Conservation (phyloP, 495 filamentous ascomycete species). For the Talaromyces wortmannii region DNA sequence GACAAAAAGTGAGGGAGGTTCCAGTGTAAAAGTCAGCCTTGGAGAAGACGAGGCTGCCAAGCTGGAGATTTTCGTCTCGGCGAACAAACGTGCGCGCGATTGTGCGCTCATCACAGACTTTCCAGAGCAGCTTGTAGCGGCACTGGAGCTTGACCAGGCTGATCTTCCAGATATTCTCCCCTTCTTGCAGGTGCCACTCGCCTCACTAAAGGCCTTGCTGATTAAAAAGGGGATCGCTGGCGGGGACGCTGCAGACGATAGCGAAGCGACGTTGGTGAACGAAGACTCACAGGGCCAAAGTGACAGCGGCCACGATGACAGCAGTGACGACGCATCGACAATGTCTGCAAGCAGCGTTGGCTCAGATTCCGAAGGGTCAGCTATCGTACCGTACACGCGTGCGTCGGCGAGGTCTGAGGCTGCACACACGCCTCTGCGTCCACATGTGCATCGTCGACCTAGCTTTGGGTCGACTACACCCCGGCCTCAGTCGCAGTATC, state of each 20-base stretch:
- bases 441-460: constrained; percentile 1
- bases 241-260: not conserved
- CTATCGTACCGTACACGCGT: not conserved
- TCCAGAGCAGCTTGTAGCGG: constrained; percentile 2
- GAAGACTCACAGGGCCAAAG: not conserved
- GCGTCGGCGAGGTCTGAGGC: not conserved
- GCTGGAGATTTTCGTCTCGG: constrained; percentile 1
- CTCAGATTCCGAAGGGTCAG: not conserved
- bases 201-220: constrained; percentile 1
- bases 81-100: not conserved
- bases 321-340: not conserved
- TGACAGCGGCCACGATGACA: not conserved
- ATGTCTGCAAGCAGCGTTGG: not conserved
- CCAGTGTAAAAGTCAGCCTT: not conserved
- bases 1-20: not conserved
- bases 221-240: not conserved
- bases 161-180: not conserved
- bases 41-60: not conserved
- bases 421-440: not conserved
- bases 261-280: not conserved
- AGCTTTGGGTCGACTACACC: not conserved
- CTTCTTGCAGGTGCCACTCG: not conserved
- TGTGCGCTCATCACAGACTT: constrained; percentile 1
- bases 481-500: not conserved
- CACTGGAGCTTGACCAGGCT: not conserved